Conservation (phyloP, 1,284 basidiomycete species). For the Puccinia brachypodii region DNA sequence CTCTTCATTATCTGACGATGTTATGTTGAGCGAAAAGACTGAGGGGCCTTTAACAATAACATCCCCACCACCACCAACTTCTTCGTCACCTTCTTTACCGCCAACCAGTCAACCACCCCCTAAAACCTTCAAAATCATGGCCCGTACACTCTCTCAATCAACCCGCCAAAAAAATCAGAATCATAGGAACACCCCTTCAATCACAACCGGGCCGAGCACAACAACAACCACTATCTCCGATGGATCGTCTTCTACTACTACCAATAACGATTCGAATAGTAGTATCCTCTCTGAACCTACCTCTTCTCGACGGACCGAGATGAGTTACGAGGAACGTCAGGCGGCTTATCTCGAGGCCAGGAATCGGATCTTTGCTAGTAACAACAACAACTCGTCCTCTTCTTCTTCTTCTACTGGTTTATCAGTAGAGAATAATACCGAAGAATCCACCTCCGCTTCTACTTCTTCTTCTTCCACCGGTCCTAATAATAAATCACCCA, state of each 20-base stretch:
- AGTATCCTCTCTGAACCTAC: background rate
- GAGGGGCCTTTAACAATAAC: background rate
- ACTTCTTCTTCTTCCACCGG: slow-evolving; percentile 14
- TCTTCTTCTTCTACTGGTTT: no score
- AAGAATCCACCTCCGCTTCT: background rate
- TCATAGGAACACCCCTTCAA: no score
- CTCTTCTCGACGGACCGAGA: slow-evolving; percentile 25
- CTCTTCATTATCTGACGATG: background rate
- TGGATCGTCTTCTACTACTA: slow-evolving; percentile 11
- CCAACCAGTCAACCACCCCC: background rate
- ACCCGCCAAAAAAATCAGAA: slow-evolving; percentile 16
- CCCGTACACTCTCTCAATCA: slow-evolving; percentile 29
- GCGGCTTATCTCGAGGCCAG: slow-evolving; percentile 45
- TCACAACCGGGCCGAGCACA: no score
- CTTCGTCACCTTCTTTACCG: background rate
- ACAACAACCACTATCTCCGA: background rate
- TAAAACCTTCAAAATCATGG: slow-evolving; percentile 48
- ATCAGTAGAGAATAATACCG: slow-evolving; percentile 5
- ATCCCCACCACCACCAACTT: background rate
- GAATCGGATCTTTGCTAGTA: slow-evolving; percentile 46
- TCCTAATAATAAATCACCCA: background rate
- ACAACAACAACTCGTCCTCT: background rate
- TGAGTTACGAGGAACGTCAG: slow-evolving; percentile 40
- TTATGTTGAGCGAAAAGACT: background rate
- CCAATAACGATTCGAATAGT: no score